phyloP scores from a whole-genome alignment of 192 early-diverging fungal genomes.

The Gryganskiella cystojenkinii region DNA sequence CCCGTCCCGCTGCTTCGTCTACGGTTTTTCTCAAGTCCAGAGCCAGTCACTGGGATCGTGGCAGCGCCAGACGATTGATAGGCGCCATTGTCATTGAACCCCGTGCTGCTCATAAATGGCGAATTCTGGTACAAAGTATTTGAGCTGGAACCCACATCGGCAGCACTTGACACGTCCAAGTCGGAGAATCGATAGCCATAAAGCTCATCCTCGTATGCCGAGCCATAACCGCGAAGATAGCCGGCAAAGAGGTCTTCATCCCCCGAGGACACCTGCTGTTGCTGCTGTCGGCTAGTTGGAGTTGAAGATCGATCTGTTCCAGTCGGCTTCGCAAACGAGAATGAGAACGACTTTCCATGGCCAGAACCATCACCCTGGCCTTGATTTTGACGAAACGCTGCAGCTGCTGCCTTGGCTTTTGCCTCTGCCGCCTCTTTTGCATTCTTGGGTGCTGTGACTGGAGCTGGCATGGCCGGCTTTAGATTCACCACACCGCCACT shows the following conservation, averaged over 20 bases:
- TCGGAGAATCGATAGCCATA: conserved; percentile 33
- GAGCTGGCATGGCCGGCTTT: conserved; percentile 28
- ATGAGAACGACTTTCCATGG: conserved; percentile 24
- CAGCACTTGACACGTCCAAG: conserved; percentile 32
- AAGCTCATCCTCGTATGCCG: conserved; percentile 10
- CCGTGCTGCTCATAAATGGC: conserved; percentile 18
- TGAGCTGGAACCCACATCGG: conserved; percentile 18
- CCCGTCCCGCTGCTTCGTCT: no score
- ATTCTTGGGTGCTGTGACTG: conserved; percentile 22
- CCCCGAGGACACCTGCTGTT: not conserved
- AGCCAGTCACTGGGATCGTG: not conserved
- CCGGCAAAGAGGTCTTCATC: not conserved
- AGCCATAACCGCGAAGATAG: not conserved
- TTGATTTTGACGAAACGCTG: not conserved
- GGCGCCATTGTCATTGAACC: not conserved
- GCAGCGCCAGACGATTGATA: not conserved
- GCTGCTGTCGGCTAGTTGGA: not conserved
- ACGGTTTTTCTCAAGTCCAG: not conserved
- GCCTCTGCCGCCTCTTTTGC: conserved; percentile 34
- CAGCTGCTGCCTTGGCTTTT: conserved; percentile 36
- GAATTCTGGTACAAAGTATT: conserved; percentile 32
- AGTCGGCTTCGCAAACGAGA: conserved; percentile 5
- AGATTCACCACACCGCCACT: conserved; percentile 12
- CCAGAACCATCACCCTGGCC: not conserved
- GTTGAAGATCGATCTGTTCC: no score